Evolutionary conservation across 768 basidiomycete genomes (phyloP).

Genomic region (Pleurotus djamor): DNA sequence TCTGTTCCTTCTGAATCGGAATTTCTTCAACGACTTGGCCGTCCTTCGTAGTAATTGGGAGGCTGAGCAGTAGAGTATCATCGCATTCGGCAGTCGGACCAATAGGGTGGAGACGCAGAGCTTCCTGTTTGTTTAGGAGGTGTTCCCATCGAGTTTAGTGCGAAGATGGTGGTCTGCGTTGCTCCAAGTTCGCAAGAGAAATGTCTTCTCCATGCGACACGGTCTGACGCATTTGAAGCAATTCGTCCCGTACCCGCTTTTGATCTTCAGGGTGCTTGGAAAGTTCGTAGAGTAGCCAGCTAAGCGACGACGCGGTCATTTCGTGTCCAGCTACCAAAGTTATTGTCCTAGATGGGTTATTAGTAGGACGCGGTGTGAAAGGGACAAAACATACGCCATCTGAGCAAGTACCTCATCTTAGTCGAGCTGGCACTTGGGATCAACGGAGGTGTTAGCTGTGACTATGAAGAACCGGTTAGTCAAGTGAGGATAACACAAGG

Average conservation of each 20-base stretch:
- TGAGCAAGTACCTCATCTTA: constrained; percentile 15
- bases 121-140: no score
- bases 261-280: constrained; percentile 26
- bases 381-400: constrained; percentile 13
- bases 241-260: constrained; percentile 16
- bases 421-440: constrained; percentile 8
- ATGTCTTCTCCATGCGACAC: constrained; percentile 38
- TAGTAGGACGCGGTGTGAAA: not conserved
- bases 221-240: not conserved
- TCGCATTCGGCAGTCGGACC: constrained; percentile 9
- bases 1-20: constrained; percentile 35
- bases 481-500: no score
- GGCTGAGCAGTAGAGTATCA: constrained; percentile 37
- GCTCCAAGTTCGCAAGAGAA: constrained; percentile 41
- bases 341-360: not conserved
- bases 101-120: constrained; percentile 25
- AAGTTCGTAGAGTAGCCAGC: constrained; percentile 28
- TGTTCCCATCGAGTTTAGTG: no score
- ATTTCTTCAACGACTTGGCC: constrained; percentile 33
- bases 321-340: constrained; percentile 16
- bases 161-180: not conserved
- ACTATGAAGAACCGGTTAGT: constrained; percentile 10
- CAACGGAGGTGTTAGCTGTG: not conserved
- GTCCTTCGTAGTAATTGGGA: constrained; percentile 32
- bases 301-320: constrained; percentile 15